Conservation (phyloP, 306 rosid genomes). For the Sindora glabra region DNA sequence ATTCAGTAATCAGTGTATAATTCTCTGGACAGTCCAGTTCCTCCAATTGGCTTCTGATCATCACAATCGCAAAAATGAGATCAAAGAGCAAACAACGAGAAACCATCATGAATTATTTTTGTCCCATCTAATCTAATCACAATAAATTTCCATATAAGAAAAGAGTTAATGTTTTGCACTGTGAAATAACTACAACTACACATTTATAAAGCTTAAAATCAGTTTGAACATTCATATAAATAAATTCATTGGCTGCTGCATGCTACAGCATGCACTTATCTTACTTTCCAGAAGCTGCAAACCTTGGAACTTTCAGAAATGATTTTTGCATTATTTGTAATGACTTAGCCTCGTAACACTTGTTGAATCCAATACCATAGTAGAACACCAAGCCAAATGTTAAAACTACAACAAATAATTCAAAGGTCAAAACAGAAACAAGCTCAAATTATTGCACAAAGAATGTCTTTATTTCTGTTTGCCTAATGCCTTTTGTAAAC, state of each 20-base stretch:
- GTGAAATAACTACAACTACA: too few relatives aligned
- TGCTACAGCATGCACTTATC: not conserved
- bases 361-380: not conserved
- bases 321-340: not conserved
- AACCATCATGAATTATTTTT: not conserved
- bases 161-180: not conserved
- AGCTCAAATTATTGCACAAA: not conserved
- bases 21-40: not conserved
- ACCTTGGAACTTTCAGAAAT: not conserved
- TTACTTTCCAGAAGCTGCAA: constrained; percentile 1
- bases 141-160: not conserved
- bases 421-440: not conserved
- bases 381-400: not conserved
- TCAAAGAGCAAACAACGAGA: not conserved
- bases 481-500: not conserved
- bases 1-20: not conserved
- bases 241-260: not conserved
- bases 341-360: not conserved
- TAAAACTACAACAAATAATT: not conserved
- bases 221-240: not conserved
- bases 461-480: not conserved
- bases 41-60: not conserved
- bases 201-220: too few relatives aligned
- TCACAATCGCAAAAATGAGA: not conserved
- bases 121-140: not conserved